Evolutionary conservation across 139 green algal genomes (phyloP), one percentile per base, ranked within the genome.

Genomic region (Chlamydomonas asymmetrica): DNA sequence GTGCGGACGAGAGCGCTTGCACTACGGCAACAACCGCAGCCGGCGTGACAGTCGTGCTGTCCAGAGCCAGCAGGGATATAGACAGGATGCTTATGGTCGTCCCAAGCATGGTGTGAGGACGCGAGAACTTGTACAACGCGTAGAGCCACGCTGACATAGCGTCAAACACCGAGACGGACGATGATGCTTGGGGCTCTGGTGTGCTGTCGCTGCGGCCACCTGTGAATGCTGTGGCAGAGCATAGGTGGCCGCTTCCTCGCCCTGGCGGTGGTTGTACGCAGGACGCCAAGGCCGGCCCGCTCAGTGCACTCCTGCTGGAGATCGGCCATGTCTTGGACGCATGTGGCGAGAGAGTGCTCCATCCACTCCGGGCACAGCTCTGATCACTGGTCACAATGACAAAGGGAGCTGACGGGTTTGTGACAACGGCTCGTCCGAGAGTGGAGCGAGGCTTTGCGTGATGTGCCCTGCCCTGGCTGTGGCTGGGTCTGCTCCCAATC

Each of bases 91-190:
- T 91, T 37, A 98, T 75, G 0, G 92, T 80, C 0, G 95, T 98
- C 2, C 94, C 94, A 4, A 95, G 56, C 83, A 98, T 96, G 34
- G 94, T 98, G 78, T 98, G 94, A 0, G 94, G 94, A 32, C 94
- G 31, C 38, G 73, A 74, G 67, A 85, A 85, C 31, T 61, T 20
- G 5, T 67, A 66, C 25, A 81, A n/a, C 8, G 70, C 35, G 4
- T 63, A 25, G 18, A 63, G 49, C 32, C 62, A 25, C 48, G 45
- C 66, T 5, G 48, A 23, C 4, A n/a, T 49, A 23, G 31, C 62
- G 3, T 73, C 49, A 49, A 49, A 10, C 10, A 32, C 18, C 6
- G 48, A 37, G 8, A 3, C 35, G 20, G 63, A 25, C 32, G 66
- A n/a, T n/a, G n/a, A n/a, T n/a, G n/a, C n/a, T n/a, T n/a, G n/a